A percentile compares a stretch with the other conserved stretches of the same genome.
Conservation (phyloP, 768 basidiomycete species). For the Rhizopogon sp. region DNA sequence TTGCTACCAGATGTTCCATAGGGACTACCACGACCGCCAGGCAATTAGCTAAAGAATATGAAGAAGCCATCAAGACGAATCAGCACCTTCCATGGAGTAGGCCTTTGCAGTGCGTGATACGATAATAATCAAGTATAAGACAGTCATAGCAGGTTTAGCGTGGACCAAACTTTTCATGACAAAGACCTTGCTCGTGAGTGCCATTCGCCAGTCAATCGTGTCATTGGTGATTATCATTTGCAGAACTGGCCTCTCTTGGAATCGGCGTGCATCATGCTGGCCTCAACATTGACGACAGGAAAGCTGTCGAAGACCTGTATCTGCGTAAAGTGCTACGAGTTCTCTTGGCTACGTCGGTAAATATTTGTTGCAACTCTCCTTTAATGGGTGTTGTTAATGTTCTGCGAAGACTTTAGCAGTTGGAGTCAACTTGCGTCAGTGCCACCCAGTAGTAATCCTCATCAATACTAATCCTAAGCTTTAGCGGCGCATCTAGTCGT, state of each 20-base stretch:
- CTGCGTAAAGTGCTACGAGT: constrained; percentile 57
- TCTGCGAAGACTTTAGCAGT: constrained; percentile 79
- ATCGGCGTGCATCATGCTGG: constrained; percentile 95
- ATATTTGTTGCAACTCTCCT: constrained; percentile 15
- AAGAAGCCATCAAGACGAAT: constrained; percentile 45
- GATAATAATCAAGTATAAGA: not conserved
- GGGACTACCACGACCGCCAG: constrained; percentile 69
- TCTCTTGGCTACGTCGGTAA: constrained; percentile 79
- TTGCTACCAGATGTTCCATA: constrained; percentile 14
- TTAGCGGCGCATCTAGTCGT: constrained; percentile 90
- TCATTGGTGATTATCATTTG: not conserved
- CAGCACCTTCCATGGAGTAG: constrained; percentile 63
- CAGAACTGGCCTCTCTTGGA: constrained; percentile 65
- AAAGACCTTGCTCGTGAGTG: constrained; percentile 54
- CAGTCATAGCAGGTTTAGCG: constrained; percentile 31
- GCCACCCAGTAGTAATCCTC: not conserved
- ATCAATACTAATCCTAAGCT: not conserved
- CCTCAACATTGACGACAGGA: constrained; percentile 66
- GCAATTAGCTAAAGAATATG: constrained; percentile 68
- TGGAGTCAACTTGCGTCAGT: constrained; percentile 89
- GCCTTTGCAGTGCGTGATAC: constrained; percentile 36
- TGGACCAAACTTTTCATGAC: constrained; percentile 56
- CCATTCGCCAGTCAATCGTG: constrained; percentile 11
- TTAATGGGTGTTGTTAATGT: constrained; percentile 3
- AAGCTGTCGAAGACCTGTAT: constrained; percentile 69